These are phyloP conservation scores for Leucaena leucocephala DNA, from an alignment of 306 rosid species.

Conservation along the genomic window DNA sequence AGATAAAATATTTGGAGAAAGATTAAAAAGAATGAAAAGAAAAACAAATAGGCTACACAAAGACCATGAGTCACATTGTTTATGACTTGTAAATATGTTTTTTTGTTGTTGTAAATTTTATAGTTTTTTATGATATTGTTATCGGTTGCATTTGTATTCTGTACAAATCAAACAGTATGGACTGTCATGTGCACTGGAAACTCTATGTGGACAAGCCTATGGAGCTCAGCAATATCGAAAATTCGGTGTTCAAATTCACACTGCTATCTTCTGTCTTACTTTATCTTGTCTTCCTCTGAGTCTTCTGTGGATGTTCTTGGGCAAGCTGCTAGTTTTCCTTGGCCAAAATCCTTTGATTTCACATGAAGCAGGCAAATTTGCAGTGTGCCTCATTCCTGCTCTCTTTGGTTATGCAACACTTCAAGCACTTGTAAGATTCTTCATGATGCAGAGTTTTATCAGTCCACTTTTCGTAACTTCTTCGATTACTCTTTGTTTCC, in stretches of 20 bases:
- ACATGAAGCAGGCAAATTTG: constrained; percentile 72
- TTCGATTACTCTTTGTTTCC: constrained; percentile 51
- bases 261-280: constrained; percentile 56
- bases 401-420: constrained; percentile 74
- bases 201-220: constrained; percentile 70
- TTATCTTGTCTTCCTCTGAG: constrained; percentile 67
- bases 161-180: constrained; percentile 53
- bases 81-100: not conserved
- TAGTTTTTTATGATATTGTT: not conserved
- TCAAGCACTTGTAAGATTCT: constrained; percentile 63
- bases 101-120: not conserved
- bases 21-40: not conserved
- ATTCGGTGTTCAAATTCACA: constrained; percentile 59
- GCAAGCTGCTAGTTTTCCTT: constrained; percentile 49
- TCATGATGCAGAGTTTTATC: constrained; percentile 67
- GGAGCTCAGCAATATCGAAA: constrained; percentile 67
- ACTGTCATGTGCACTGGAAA: constrained; percentile 70
- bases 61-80: not conserved
- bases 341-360: constrained; percentile 91
- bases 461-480: constrained; percentile 66
- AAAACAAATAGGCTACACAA: not conserved
- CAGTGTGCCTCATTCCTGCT: constrained; percentile 70
- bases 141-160: not conserved
- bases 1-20: not conserved
- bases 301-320: constrained; percentile 65